Conservation (phyloP, 2,329 filamentous ascomycete genomes). For the Venturia carpophila region DNA sequence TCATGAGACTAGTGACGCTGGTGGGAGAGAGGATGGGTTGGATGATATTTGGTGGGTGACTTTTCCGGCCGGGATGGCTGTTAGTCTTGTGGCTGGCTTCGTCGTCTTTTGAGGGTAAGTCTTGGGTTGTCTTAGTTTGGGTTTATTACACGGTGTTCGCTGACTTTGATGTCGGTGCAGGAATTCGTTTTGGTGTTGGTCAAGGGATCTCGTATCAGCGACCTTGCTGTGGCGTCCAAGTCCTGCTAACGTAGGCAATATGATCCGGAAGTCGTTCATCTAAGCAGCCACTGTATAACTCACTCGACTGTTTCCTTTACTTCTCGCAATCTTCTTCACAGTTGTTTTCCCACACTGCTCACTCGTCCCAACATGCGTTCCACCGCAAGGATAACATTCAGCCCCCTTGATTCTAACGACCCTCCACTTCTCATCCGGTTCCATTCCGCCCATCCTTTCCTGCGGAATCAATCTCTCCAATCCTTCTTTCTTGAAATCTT, state of each 20-base stretch:
- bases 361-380: constrained; percentile 61
- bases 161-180: no score
- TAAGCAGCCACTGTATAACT: constrained; percentile 32
- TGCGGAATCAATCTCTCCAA: constrained; percentile 46
- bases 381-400: constrained; percentile 66
- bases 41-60: neutral
- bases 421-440: constrained; percentile 35
- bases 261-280: neutral
- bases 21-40: neutral
- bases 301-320: constrained; percentile 56
- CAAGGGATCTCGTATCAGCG: neutral
- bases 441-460: constrained; percentile 25
- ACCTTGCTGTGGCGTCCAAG: neutral
- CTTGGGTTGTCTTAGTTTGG: neutral
- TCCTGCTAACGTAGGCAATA: neutral
- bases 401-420: constrained; percentile 62
- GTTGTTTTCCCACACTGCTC: constrained; percentile 51
- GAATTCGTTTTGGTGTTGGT: neutral
- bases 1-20: neutral
- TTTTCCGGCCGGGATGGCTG: neutral
- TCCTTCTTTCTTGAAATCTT: constrained; percentile 43
- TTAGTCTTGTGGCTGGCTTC: neutral
- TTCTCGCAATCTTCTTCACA: constrained; percentile 59
- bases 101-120: neutral
- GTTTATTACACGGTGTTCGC: no score